Evolutionary conservation across 805 yeast genomes (phyloP).

Genomic region (Lipomyces chichibuensis): DNA sequence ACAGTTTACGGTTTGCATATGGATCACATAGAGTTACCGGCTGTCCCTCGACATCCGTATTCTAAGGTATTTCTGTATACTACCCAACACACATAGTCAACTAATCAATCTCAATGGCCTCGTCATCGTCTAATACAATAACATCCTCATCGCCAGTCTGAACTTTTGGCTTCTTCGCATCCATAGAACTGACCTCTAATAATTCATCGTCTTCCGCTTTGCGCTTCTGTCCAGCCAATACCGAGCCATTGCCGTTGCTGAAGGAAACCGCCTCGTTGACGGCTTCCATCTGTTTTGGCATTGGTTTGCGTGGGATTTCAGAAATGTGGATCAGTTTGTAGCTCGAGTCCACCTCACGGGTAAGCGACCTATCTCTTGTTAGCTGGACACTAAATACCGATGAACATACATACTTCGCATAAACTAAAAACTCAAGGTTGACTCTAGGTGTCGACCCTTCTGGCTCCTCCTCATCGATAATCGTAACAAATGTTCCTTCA

Average conservation of each 20-base stretch:
- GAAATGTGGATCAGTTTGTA: constrained; percentile 17
- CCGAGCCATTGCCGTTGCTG: not conserved
- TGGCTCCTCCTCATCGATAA: constrained; percentile 83
- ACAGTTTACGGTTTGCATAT: not conserved
- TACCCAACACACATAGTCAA: not conserved
- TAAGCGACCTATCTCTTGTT: not conserved
- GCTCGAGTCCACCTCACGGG: not conserved
- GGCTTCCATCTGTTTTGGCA: not conserved
- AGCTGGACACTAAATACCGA: not conserved
- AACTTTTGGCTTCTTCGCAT: constrained; percentile 21
- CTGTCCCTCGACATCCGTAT: not conserved
- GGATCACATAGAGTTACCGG: not conserved
- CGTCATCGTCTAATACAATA: constrained; percentile 36
- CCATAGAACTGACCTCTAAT: not conserved
- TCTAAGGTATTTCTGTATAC: not conserved
- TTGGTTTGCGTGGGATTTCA: constrained; percentile 29
- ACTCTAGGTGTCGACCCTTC: constrained; percentile 57
- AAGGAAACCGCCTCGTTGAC: not conserved
- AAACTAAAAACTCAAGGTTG: constrained; percentile 44
- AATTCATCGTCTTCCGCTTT: constrained; percentile 20
- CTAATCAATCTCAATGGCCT: constrained; percentile 34
- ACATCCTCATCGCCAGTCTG: constrained; percentile 17
- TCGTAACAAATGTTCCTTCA: constrained; percentile 64
- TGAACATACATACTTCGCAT: constrained; percentile 16
- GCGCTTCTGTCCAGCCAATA: constrained; percentile 9